phyloP scores from a whole-genome alignment of 805 yeast species.

The Myxozyma udenii region DNA sequence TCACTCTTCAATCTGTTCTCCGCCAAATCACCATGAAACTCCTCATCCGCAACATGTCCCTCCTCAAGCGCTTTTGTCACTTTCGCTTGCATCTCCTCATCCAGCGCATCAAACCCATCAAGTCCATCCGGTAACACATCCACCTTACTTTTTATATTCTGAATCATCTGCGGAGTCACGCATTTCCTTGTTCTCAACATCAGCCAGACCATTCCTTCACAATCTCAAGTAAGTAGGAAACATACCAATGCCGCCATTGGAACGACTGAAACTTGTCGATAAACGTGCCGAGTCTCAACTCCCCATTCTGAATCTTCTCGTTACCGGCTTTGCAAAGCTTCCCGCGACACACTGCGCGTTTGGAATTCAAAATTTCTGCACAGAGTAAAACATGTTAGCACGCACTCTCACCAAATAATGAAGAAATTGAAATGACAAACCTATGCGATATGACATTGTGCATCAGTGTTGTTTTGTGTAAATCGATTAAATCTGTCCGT shows the following conservation, averaged over 20 bases:
- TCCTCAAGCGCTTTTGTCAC: constrained; percentile 19
- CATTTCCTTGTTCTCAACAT: constrained; percentile 15
- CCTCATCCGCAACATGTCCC: constrained; percentile 26
- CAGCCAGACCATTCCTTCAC: neutral
- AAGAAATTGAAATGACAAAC: constrained; percentile 4
- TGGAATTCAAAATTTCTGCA: constrained; percentile 21
- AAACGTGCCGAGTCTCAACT: constrained; percentile 27
- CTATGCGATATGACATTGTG: constrained; percentile 13
- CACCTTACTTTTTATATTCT: constrained; percentile 15
- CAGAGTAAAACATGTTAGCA: neutral
- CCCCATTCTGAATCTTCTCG: constrained; percentile 26
- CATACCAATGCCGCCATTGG: constrained; percentile 31
- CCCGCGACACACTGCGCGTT: constrained; percentile 26
- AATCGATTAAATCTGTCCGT: too few relatives aligned
- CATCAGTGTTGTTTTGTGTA: too few relatives aligned
- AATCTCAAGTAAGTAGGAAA: neutral
- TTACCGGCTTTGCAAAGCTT: constrained; percentile 13
- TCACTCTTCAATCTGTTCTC: constrained; percentile 10
- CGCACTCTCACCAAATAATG: neutral
- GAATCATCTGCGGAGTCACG: constrained; percentile 27
- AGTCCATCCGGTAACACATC: constrained; percentile 19
- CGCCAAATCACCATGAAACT: constrained; percentile 22
- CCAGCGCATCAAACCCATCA: constrained; percentile 25
- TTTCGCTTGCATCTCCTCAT: constrained; percentile 11
- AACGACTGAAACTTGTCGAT: constrained; percentile 23